Percentiles rank a stretch among this genome's conserved stretches.
These are phyloP conservation scores for Plasmodium berghei DNA, from an alignment of 169 alveolate genomes.

Conservation along the genomic window DNA sequence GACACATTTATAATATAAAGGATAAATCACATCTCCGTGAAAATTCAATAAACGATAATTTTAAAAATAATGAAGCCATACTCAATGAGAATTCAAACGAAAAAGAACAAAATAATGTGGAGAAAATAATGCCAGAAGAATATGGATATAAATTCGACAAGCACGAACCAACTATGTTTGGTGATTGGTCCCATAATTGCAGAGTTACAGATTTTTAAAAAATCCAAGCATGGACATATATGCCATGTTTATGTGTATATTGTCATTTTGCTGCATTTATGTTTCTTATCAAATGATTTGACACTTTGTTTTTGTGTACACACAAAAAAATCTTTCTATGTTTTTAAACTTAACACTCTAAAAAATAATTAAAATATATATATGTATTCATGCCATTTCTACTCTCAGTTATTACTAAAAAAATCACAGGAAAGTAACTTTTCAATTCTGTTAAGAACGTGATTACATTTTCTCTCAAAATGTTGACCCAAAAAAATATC, in stretches of 20 bases:
- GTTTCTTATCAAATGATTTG: neutral
- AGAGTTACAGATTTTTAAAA: slow-evolving; percentile 85
- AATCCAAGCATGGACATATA: neutral
- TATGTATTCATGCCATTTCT: neutral
- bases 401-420: slow-evolving; percentile 3
- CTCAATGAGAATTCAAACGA: slow-evolving; percentile 1
- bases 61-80: neutral
- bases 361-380: neutral
- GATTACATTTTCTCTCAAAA: slow-evolving; percentile 58
- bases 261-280: neutral
- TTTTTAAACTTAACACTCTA: neutral
- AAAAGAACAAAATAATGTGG: slow-evolving; percentile 3
- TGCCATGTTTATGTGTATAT: neutral
- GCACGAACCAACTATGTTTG: slow-evolving; percentile 88
- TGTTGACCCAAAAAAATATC: slow-evolving; percentile 24
- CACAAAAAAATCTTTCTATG: neutral
- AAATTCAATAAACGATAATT: neutral
- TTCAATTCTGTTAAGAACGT: slow-evolving; percentile 60
- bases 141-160: slow-evolving; percentile 81
- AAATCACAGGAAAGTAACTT: slow-evolving; percentile 46
- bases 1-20: neutral
- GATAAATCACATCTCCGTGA: neutral
- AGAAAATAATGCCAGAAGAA: slow-evolving; percentile 59
- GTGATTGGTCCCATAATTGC: slow-evolving; percentile 88
- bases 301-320: neutral